Evolutionary conservation across 495 filamentous ascomycete genomes (phyloP).

Genomic region (Apiosordaria backusii): DNA sequence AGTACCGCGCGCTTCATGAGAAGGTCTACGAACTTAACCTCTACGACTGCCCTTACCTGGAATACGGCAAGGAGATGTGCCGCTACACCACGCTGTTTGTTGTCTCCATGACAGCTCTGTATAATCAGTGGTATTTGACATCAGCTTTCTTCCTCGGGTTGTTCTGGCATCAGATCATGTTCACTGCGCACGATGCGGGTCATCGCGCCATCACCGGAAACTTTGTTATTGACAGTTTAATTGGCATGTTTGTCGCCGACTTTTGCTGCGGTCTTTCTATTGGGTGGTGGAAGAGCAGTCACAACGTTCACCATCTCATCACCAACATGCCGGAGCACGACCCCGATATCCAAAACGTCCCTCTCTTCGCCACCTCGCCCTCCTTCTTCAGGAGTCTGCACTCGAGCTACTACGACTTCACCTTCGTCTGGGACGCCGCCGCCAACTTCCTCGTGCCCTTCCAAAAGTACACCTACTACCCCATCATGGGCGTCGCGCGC

Average conservation of each 20-base stretch:
- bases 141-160: conserved; percentile 46
- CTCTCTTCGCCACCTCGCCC: conserved; percentile 48
- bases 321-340: conserved; percentile 52
- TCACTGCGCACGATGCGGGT: conserved; percentile 51
- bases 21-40: conserved; percentile 37
- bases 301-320: conserved; percentile 53
- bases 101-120: conserved; percentile 33
- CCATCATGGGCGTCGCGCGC: conserved; percentile 49
- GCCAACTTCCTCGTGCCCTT: conserved; percentile 40
- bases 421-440: conserved; percentile 41
- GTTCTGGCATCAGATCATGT: conserved; percentile 56
- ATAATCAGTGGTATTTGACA: conserved; percentile 41
- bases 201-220: conserved; percentile 49
- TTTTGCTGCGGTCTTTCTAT: conserved; percentile 29
- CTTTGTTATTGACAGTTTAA: conserved; percentile 34
- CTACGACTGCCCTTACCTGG: conserved; percentile 43
- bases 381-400: conserved; percentile 42
- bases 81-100: conserved; percentile 41
- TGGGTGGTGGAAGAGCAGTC: conserved; percentile 53
- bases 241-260: conserved; percentile 10
- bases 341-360: conserved; percentile 51
- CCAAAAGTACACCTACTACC: conserved; percentile 51
- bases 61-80: conserved; percentile 44
- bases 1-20: conserved; percentile 44
- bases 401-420: conserved; percentile 47